Evolutionary conservation across 106 monocot genomes (phyloP).

Genomic region (Triglochin maritima): DNA sequence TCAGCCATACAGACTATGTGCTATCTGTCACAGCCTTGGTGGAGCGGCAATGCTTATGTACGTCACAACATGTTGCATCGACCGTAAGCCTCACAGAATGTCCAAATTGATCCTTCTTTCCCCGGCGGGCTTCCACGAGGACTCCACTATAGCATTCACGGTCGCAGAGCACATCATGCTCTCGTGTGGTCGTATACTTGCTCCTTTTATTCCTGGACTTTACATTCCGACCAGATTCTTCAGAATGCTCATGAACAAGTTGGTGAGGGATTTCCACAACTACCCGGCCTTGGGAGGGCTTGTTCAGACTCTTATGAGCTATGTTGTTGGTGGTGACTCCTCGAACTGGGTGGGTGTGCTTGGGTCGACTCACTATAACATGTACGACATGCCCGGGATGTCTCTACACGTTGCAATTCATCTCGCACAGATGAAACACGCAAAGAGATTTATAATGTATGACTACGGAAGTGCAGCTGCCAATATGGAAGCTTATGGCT

Average conservation of each 20-base stretch:
- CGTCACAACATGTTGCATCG: constrained; percentile 49
- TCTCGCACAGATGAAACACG: constrained; percentile 77
- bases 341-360: constrained; percentile 94
- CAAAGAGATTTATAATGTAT: constrained; percentile 74
- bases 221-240: constrained; percentile 95
- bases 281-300: constrained; percentile 88
- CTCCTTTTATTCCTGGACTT: constrained; percentile 63
- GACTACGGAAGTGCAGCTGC: constrained; percentile 69
- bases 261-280: constrained; percentile 85
- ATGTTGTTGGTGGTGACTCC: constrained; percentile 83
- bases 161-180: constrained; percentile 42
- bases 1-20: constrained; percentile 68
- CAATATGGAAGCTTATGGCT: constrained; percentile 79
- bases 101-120: constrained; percentile 72
- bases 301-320: constrained; percentile 92
- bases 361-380: constrained; percentile 87
- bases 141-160: constrained; percentile 53
- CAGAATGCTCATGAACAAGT: constrained; percentile 90
- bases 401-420: constrained; percentile 76
- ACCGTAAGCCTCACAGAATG: constrained; percentile 53
- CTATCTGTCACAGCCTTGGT: constrained; percentile 82
- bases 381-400: constrained; percentile 96
- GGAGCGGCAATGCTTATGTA: constrained; percentile 96
- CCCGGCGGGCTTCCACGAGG: constrained; percentile 94
- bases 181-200: constrained; percentile 56